A percentile compares a stretch with the other conserved stretches of the same genome.
phyloP scores from a whole-genome alignment of 805 yeast genomes.

The Kregervanrija fluxuum region DNA sequence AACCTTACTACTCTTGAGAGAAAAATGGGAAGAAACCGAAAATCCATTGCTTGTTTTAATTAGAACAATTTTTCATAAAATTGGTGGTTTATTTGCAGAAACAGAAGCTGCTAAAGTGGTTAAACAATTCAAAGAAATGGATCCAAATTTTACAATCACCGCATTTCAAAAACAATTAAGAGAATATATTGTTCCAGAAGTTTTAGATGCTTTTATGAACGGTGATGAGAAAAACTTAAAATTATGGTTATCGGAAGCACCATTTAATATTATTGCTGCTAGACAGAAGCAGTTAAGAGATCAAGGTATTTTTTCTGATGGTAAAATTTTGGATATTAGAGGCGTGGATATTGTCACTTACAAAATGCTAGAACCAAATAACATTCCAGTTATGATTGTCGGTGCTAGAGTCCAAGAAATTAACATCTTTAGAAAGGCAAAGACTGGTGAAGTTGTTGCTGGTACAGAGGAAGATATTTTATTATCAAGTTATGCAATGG shows the following conservation, averaged over 20 bases:
- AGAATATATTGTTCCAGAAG: constrained; percentile 90
- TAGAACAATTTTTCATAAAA: constrained; percentile 71
- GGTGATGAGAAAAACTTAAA: constrained; percentile 82
- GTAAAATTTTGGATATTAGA: constrained; percentile 86
- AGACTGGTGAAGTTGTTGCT: constrained; percentile 92
- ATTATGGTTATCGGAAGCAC: constrained; percentile 94
- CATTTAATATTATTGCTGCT: constrained; percentile 89
- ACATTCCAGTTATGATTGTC: constrained; percentile 85
- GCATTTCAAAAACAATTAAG: constrained; percentile 77
- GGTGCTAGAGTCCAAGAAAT: constrained; percentile 97
- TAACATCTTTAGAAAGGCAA: constrained; percentile 77
- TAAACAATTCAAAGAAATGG: constrained; percentile 78
- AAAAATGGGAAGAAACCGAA: constrained; percentile 87
- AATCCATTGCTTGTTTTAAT: constrained; percentile 79
- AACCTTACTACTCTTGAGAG: constrained; percentile 49
- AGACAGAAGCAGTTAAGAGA: constrained; percentile 88
- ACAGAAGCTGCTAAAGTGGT: constrained; percentile 94
- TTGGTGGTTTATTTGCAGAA: constrained; percentile 88
- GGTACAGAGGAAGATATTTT: constrained; percentile 92
- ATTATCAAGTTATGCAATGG: constrained; percentile 94
- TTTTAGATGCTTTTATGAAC: constrained; percentile 88
- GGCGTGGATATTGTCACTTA: constrained; percentile 90
- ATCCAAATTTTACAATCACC: constrained; percentile 78
- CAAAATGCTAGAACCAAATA: constrained; percentile 82
- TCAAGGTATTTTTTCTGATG: constrained; percentile 86